Evolutionary conservation across 208 protist species (phyloP), one percentile per base, ranked within the genome.

Genomic region (Spongospora subterranea): DNA sequence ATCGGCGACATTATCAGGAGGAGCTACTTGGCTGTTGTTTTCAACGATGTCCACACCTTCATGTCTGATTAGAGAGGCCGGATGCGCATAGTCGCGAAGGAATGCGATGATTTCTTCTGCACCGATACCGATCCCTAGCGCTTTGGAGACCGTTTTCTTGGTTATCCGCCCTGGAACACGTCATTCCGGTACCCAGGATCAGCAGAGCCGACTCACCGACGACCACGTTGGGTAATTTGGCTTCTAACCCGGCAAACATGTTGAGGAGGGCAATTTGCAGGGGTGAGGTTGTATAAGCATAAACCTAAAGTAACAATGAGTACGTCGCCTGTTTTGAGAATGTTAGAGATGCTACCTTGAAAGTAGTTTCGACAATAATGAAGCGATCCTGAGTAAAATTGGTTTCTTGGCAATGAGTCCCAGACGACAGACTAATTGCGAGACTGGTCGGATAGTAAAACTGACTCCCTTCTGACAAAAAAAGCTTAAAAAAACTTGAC

Each of bases 51-150:
- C 71, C 11, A 35, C 50, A 24, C 24, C 24, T 24, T 60, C 50
- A 24, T 60, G 24, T 24, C 50, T 13, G 17, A 35, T 13, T 20
- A 43, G 17, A 43, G 71, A 82, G 17, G 71, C 71, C 6, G n/a
- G 71, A 82, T 82, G 71, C 17, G 71, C 71, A 82, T 82, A 43
- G 13, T 35, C 71, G 40, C 71, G 71, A 6, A 82, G n/a, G 71
- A 82, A 82, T 6, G 71, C 71, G n/a, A 82, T 82, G 71, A 82
- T 82, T n/a, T 82, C 71, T 82, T 82, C 71, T 20, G 71, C 71
- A 13, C 71, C n/a, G 71, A 82, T 82, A 82, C 71, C 71, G n/a
- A 82, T 82, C 71, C 13, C 11, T 17, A 82, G n/a, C n/a, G 71
- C 71, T 82, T 43, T 35, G 11, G 35, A 43, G n/a, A 82, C 40